These are phyloP conservation scores for Myriosclerotinia curreyana DNA, from an alignment of 2,329 filamentous ascomycete species.

Conservation along the genomic window DNA sequence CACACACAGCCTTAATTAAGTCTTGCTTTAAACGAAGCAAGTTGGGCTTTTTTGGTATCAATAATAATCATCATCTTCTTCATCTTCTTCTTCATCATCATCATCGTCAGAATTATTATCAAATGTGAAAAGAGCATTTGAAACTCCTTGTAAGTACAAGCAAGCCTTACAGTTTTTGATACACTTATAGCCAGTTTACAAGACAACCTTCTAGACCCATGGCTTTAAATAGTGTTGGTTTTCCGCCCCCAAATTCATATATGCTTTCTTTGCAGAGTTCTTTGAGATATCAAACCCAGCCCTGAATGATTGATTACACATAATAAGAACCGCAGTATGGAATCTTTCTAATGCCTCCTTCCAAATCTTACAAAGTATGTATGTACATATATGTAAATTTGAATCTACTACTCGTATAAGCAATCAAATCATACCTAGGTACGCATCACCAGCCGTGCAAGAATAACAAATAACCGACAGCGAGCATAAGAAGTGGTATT, in stretches of 20 bases:
- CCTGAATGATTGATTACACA: not conserved
- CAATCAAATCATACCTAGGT: too few relatives aligned
- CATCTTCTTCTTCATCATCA: too few relatives aligned
- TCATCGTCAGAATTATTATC: too few relatives aligned
- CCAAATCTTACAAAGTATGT: slow-evolving; percentile 17
- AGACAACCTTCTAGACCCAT: slow-evolving; percentile 9
- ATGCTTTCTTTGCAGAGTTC: not conserved
- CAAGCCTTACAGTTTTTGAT: not conserved
- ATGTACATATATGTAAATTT: not conserved
- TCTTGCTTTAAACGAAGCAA: not conserved
- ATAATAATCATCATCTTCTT: too few relatives aligned
- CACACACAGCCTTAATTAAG: slow-evolving; percentile 12
- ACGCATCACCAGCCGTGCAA: not conserved
- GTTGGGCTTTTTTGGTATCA: slow-evolving; percentile 1
- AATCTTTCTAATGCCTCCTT: slow-evolving; percentile 7
- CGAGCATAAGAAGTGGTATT: slow-evolving; percentile 8
- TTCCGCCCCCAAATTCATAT: slow-evolving; percentile 7
- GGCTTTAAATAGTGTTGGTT: slow-evolving; percentile 7
- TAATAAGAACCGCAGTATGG: not conserved
- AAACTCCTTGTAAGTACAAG: not conserved
- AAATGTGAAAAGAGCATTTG: too few relatives aligned
- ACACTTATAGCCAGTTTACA: slow-evolving; percentile 8
- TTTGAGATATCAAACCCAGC: not conserved
- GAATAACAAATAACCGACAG: not conserved
- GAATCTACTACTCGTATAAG: not conserved